A percentile compares a stretch with the other conserved stretches of the same genome.
Conservation (phyloP, 495 filamentous ascomycete genomes). For the Lichenothelia convexa region DNA sequence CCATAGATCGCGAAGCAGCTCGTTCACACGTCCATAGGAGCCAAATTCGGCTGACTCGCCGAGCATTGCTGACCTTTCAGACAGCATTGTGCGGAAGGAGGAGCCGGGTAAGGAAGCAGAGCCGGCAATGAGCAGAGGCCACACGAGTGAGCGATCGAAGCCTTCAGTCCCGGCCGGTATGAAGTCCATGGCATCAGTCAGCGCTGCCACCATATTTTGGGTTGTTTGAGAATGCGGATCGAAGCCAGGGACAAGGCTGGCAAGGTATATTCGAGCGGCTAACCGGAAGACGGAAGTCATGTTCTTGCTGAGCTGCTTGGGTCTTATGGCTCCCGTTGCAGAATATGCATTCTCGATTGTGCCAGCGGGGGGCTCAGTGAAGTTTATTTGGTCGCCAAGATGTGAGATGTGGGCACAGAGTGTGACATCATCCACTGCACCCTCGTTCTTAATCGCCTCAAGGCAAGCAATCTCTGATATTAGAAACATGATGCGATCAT, state of each 20-base stretch:
- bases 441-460: slow-evolving; percentile 67
- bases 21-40: slow-evolving; percentile 68
- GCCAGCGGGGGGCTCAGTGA: slow-evolving; percentile 39
- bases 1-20: slow-evolving; percentile 72
- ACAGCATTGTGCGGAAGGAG: slow-evolving; percentile 56
- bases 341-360: slow-evolving; percentile 21
- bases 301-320: slow-evolving; percentile 64
- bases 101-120: slow-evolving; percentile 50
- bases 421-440: slow-evolving; percentile 61
- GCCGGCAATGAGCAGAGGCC: slow-evolving; percentile 80
- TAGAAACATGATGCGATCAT: slow-evolving; percentile 93
- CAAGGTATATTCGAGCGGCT: slow-evolving; percentile 87
- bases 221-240: slow-evolving; percentile 50
- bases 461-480: slow-evolving; percentile 95
- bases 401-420: slow-evolving; percentile 70
- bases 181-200: slow-evolving; percentile 49
- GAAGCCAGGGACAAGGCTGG: slow-evolving; percentile 79
- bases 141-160: slow-evolving; percentile 79
- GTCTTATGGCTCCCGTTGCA: slow-evolving; percentile 54
- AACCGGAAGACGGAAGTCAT: slow-evolving; percentile 80
- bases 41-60: slow-evolving; percentile 62
- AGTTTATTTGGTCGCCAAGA: slow-evolving; percentile 63
- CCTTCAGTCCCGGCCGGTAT: slow-evolving; percentile 68
- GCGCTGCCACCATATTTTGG: slow-evolving; percentile 51
- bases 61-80: slow-evolving; percentile 47